Base-by-base conservation (phyloP, 176 grass and related monocot species). In the Lolium multiflorum region DNA sequence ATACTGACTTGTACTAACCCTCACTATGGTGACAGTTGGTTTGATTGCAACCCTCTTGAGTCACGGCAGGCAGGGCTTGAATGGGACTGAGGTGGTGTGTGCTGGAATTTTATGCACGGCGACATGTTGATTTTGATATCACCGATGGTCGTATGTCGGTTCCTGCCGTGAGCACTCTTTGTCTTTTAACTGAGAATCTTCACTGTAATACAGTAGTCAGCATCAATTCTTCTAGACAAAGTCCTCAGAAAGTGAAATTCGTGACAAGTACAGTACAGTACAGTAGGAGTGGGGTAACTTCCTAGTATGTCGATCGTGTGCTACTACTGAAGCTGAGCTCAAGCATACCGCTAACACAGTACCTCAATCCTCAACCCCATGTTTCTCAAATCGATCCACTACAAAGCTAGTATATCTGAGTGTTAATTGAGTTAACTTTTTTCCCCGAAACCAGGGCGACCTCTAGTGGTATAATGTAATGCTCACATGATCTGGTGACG, bases 11-110 rank as follows among this genome's bases (percentile, higher is more conserved):
- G 31, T 35, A 35, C 31, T 35, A 35, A 35, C 31, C 31, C 2
- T 35, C 31, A 35, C 31, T 35, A 11, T 11, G 24, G 3, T 61
- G 11, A 64, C 61, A 18, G 7, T 20, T 69, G 7, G 66, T 31
- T 68, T 78, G n/a, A 13, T n/a, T 78, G 60, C 28, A 17, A 76
- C 41, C 41, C 41, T 44, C 41, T 7, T 1, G 7, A 54, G 51
- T 54, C 15, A 54, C 18, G 55, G 13, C 50, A 52, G 50, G 13
- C 50, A 6, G 55, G 7, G 9, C 55, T 58, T 58, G 55, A 17
- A 2, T 72, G 64, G 43, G 2, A 72, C 74, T 72, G 81, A 69
- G 47, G 88, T 76, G 88, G 68, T 22, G 82, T 48, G 10, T 39
- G 48, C 8, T 18, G 43, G 37, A 4, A 5, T 9, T 2, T 10